Percentiles rank a stretch among this genome's conserved stretches.
Evolutionary conservation across 352 stramenopile species (phyloP).

Genomic region (Phytophthora cryptogea): DNA sequence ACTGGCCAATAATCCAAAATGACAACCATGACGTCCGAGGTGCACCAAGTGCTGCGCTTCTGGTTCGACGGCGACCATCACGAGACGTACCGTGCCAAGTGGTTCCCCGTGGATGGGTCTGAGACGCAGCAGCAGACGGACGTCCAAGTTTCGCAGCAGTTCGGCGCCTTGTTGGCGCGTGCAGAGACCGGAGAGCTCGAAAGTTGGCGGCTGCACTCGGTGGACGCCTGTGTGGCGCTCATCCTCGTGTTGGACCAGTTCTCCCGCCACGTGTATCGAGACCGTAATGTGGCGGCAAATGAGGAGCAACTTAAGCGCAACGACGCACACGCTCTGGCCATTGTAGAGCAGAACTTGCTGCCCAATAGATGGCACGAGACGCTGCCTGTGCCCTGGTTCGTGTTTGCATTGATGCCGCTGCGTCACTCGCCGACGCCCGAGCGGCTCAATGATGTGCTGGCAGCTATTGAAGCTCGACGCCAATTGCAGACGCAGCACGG

Average conservation of each 20-base stretch:
- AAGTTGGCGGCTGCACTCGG: conserved; percentile 40
- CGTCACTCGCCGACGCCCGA: conserved; percentile 77
- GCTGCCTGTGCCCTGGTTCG: conserved; percentile 60
- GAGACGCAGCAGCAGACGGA: conserved; percentile 54
- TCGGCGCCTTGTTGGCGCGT: conserved; percentile 42
- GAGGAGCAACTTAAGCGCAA: conserved; percentile 39
- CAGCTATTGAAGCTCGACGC: conserved; percentile 51
- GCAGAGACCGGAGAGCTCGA: conserved; percentile 56
- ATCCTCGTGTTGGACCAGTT: conserved; percentile 90
- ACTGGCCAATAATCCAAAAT: conserved; percentile 21
- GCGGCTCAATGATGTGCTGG: conserved; percentile 56
- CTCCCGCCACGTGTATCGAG: conserved; percentile 78
- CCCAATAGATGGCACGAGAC: conserved; percentile 50
- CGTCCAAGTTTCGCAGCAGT: conserved; percentile 40
- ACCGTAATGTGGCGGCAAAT: conserved; percentile 25
- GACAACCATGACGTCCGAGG: conserved; percentile 23
- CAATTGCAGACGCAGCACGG: conserved; percentile 51
- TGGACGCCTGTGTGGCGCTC: conserved; percentile 64
- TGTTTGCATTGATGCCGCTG: conserved; percentile 88
- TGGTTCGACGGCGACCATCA: conserved; percentile 63
- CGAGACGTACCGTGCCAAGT: conserved; percentile 62
- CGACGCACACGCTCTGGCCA: conserved; percentile 46
- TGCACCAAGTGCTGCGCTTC: conserved; percentile 52
- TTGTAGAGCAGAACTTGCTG: conserved; percentile 53
- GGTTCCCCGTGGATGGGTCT: conserved; percentile 62